phyloP scores from a whole-genome alignment of 495 filamentous ascomycete genomes.

The Penicillium fimorum region DNA sequence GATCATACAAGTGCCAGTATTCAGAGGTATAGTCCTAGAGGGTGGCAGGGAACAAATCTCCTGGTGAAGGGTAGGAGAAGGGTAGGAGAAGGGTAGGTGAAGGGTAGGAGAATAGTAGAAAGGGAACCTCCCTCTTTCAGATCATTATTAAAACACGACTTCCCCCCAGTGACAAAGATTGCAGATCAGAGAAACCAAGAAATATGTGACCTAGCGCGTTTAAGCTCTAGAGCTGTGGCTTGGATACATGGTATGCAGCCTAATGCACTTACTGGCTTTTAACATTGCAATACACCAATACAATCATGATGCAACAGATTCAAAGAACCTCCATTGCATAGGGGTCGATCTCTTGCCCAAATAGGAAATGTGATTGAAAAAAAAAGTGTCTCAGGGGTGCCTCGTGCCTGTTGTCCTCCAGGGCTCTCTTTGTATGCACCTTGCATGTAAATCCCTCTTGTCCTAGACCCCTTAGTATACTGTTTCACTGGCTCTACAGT shows the following conservation, averaged over 20 bases:
- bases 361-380: conserved; percentile 24
- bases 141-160: conserved; percentile 12
- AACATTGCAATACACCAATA: conserved; percentile 4
- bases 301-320: not conserved
- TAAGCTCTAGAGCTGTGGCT: not conserved
- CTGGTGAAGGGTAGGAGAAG: conserved; percentile 13
- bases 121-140: conserved; percentile 8
- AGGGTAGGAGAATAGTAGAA: conserved; percentile 5
- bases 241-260: not conserved
- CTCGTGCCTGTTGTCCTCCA: conserved; percentile 13
- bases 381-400: conserved; percentile 25
- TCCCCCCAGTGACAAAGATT: not conserved
- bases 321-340: not conserved
- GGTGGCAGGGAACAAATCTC: conserved; percentile 6
- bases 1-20: not conserved
- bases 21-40: conserved; percentile 4
- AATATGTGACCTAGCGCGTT: not conserved
- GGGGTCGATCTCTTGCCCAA: not conserved
- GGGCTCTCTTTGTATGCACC: conserved; percentile 1
- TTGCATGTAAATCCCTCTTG: conserved; percentile 14
- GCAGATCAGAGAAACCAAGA: not conserved
- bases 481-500: conserved; percentile 26
- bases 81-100: conserved; percentile 5
- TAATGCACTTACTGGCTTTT: conserved; percentile 3
- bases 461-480: conserved; percentile 9